Percentiles rank a stretch among this genome's conserved stretches.
Conservation (phyloP, 306 rosid genomes). For the Macrotyloma uniflorum region DNA sequence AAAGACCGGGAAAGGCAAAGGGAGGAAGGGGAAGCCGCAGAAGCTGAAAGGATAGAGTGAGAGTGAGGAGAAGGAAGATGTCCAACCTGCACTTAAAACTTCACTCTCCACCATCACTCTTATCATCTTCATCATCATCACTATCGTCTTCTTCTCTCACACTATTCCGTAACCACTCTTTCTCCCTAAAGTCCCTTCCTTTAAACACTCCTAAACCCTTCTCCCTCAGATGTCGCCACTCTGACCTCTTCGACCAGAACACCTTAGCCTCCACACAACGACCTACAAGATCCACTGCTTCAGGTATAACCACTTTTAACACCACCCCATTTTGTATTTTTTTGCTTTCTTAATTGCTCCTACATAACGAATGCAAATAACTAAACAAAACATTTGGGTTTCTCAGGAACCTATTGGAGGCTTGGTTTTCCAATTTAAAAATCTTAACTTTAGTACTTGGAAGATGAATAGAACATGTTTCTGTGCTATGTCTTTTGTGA, state of each 20-base stretch:
- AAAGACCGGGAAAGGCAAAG: background rate
- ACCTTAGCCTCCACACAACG: constrained; percentile 28
- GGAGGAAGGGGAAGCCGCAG: background rate
- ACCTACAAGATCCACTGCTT: constrained; percentile 1
- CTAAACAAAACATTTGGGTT: background rate
- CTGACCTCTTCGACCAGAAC: constrained; percentile 58
- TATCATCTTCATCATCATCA: constrained; percentile 6
- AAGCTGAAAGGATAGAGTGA: background rate
- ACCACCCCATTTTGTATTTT: background rate
- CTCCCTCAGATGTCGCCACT: constrained; percentile 60
- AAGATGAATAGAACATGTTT: background rate
- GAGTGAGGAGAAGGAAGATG: constrained; percentile 40
- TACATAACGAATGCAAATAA: background rate
- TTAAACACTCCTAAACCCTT: constrained; percentile 36
- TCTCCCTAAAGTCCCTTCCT: constrained; percentile 26
- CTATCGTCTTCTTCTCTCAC: constrained; percentile 34
- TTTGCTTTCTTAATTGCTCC: background rate
- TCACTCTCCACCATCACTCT: constrained; percentile 37
- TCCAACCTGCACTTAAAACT: constrained; percentile 41
- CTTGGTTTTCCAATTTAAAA: background rate
- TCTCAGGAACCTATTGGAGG: constrained; percentile 5
- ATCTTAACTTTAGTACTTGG: background rate
- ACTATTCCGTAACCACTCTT: constrained; percentile 28
- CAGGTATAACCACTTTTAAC: constrained; percentile 47
- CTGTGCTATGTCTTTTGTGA: background rate